Base-by-base conservation (phyloP, 2,329 filamentous ascomycete genomes). In the Penicillium sp. region DNA sequence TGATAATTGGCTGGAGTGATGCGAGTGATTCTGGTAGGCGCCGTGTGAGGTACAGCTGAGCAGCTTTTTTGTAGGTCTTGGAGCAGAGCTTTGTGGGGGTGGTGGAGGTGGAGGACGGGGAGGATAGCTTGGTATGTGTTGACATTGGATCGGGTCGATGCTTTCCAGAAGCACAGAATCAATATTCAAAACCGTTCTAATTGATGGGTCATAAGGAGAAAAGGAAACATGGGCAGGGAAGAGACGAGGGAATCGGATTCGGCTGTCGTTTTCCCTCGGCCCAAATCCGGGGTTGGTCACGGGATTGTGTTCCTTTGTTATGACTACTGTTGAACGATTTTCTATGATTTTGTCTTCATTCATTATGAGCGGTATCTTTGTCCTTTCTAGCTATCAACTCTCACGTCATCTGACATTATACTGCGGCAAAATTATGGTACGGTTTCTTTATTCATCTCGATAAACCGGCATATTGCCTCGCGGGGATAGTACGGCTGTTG, bases 1-100 rank as follows among this genome's bases (percentile, higher is more conserved):
- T 84, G 62, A 98, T 86, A 51, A 96, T 78, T 7, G 91, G 88
- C 39, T 90, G 77, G 42, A 98, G 80, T 3, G 86, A 89, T 18
- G 88, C 87, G 24, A 96, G 77, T 0, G 91, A 87, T 71, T 98
- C 93, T 57, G 89, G 87, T 44, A 97, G 76, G 39, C 91, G 87
- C 68, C 93, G 89, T 68, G 93, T 98, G 50, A 98, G 78, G 72
- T 95, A 98, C 20, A 97, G 80, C 55, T 93, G 90, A 6, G 89
- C 94, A 26, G 93, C 87, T 73, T 95, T 89, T 56, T 91, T 88
- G 73, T 97, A 97, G 24, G 86, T 86, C 70, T 93, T 93, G 57
- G 91, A 93, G 62, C 95, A 71, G 31, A 71, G 57, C 54, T 71
- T 72, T 40, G 84, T 79, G 41, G 81, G 81, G 23, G 81, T 79